Percentiles rank a stretch among this genome's conserved stretches.
Evolutionary conservation across 139 green algal species (phyloP).

Genomic region (Picochlorum costavermella): DNA sequence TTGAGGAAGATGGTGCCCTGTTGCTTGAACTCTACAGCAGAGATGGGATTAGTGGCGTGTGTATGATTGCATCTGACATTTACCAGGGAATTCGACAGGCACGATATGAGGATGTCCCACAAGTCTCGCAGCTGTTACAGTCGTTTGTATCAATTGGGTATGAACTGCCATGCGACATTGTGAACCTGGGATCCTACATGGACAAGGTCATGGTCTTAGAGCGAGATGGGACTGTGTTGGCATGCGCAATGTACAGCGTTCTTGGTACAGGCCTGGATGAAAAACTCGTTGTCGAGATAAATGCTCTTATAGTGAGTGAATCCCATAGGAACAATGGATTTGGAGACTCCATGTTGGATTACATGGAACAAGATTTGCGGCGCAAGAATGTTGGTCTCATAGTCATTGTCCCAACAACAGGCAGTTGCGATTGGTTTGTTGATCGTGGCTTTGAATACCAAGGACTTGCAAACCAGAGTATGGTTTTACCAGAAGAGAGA

Average conservation of each 20-base stretch:
- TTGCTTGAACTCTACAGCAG: conserved; percentile 92
- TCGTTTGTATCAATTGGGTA: conserved; percentile 43
- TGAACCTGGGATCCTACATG: conserved; percentile 13
- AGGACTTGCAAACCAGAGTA: conserved; percentile 13
- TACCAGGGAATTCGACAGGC: conserved; percentile 88
- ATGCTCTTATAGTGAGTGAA: conserved; percentile 73
- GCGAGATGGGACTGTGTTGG: conserved; percentile 57
- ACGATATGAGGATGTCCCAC: conserved; percentile 40
- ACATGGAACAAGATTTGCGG: conserved; percentile 51
- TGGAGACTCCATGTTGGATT: conserved; percentile 83
- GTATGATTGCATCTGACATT: conserved; percentile 87
- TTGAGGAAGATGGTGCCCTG: conserved; percentile 60
- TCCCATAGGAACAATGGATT: conserved; percentile 64
- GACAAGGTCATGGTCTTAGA: conserved; percentile 42
- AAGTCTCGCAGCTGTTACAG: conserved; percentile 42
- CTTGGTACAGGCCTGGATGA: conserved; percentile 25
- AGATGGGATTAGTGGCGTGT: conserved; percentile 46
- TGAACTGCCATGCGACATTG: conserved; percentile 14
- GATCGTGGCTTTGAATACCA: conserved; percentile 46
- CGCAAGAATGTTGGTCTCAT: conserved; percentile 49
- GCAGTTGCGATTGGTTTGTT: conserved; percentile 37
- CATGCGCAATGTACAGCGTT: conserved; percentile 42
- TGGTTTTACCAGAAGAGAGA: conserved; percentile 28
- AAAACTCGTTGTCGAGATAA: conserved; percentile 61
- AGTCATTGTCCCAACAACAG: conserved; percentile 46